Evolutionary conservation across 2,329 filamentous ascomycete genomes (phyloP), one percentile per base, ranked within the genome.

Genomic region (Paraconiothyrium brasiliense): DNA sequence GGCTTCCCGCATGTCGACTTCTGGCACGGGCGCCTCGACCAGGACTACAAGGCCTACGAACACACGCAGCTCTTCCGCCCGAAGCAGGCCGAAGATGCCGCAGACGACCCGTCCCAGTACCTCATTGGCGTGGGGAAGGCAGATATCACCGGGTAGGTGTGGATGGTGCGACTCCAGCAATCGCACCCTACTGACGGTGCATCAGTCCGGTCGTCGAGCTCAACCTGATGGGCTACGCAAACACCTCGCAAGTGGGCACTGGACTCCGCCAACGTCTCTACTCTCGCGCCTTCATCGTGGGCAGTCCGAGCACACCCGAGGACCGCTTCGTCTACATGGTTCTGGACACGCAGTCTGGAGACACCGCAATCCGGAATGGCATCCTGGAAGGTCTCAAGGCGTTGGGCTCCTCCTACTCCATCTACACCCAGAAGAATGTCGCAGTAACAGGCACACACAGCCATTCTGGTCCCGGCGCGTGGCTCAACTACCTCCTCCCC

Each of bases 391-490:
- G 88, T 1, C 83, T 98, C 9, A 82, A 84, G 43, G 83, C 81
- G 0, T 81, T 97, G 8, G 94, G 94, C 0, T 78, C 83, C 16
- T 89, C 90, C 3, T 97, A 94, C 76, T 83, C 86, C 1, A 80
- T 90, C 32, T 98, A 97, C 78, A 87, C 85, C 50, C 86, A 91
- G 71, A 86, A 91, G 69, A 98, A 97, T 73, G 81, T 97, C 39
- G 94, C 94, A 37, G 86, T 98, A 24, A 97, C 93, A 0, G 94
- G 94, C 57, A 98, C 94, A 0, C 94, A 98, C 78, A 95, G 92
- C 30, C 94, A 98, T 80, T 90, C 93, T 27, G 94, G 94, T 0
- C 94, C 94, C 0, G 94, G 92, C 2, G 94, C 91, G 6, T 98
- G 93, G 93, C 84, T 96, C 76, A 98, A 98, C 79, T 98, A 97